Evolutionary conservation across 2,329 filamentous ascomycete species (phyloP).

Genomic region (Anisogramma anomala): DNA sequence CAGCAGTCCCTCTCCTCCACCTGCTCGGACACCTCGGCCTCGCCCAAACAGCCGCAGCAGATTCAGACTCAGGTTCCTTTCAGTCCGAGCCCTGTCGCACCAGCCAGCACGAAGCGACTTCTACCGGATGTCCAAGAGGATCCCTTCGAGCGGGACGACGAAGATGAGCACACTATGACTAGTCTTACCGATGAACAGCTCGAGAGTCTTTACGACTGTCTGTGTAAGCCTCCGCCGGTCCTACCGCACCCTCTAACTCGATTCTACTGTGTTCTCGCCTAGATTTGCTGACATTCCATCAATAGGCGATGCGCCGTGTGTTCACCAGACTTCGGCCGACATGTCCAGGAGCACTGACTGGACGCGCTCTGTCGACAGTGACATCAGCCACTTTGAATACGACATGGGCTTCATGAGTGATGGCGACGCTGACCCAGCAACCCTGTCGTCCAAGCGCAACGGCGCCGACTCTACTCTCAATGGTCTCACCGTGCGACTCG

Average conservation of each 20-base stretch:
- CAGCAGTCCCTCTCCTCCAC: constrained; percentile 27
- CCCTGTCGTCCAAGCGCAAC: constrained; percentile 35
- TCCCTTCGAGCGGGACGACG: constrained; percentile 56
- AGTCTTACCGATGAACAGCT: constrained; percentile 35
- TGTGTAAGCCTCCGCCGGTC: constrained; percentile 48
- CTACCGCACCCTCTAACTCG: neutral
- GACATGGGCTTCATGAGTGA: constrained; percentile 57
- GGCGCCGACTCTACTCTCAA: constrained; percentile 48
- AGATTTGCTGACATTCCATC: constrained; percentile 2
- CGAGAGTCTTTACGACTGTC: constrained; percentile 49
- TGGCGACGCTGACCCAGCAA: constrained; percentile 39
- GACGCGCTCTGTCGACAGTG: constrained; percentile 27
- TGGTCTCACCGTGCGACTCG: constrained; percentile 53
- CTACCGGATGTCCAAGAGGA: constrained; percentile 82
- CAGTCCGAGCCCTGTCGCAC: constrained; percentile 22
- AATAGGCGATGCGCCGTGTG: constrained; percentile 50
- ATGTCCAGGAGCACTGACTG: constrained; percentile 27
- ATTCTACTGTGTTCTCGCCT: neutral
- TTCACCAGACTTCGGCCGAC: constrained; percentile 39
- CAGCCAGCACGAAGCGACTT: constrained; percentile 45
- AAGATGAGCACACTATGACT: constrained; percentile 30
- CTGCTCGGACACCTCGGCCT: constrained; percentile 41
- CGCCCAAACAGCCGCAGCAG: constrained; percentile 35
- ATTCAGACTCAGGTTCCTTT: constrained; percentile 16
- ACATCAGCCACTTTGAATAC: constrained; percentile 39